phyloP scores from a whole-genome alignment of 345 rosid species.

The Raphanus raphanistrum region DNA sequence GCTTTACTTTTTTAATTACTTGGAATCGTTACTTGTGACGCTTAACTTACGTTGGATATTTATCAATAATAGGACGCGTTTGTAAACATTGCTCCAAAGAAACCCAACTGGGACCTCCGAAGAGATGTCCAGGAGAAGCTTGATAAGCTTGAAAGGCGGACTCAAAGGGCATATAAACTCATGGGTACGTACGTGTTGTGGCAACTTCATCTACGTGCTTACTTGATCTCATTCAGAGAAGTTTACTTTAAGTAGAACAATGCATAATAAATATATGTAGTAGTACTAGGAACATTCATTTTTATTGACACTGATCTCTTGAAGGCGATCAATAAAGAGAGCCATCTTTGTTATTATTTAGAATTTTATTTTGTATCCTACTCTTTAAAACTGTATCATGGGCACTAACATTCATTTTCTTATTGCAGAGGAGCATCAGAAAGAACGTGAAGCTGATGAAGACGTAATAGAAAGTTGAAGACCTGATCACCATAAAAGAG shows the following conservation, averaged over 20 bases:
- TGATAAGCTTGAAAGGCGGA: constrained; percentile 85
- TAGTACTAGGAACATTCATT: neutral
- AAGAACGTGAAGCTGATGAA: constrained; percentile 53
- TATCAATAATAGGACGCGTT: constrained; percentile 66
- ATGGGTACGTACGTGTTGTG: constrained; percentile 77
- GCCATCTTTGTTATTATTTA: neutral
- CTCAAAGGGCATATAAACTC: constrained; percentile 75
- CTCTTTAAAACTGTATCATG: neutral
- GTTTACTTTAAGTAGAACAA: neutral
- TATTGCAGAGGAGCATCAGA: constrained; percentile 68
- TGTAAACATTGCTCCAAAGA: constrained; percentile 93
- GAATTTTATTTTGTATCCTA: neutral
- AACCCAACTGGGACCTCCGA: constrained; percentile 93
- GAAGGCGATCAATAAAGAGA: neutral
- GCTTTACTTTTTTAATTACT: neutral
- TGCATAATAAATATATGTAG: neutral
- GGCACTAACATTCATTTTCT: constrained; percentile 14
- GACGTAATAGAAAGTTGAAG: constrained; percentile 38
- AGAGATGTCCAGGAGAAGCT: constrained; percentile 96
- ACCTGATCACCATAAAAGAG: neutral
- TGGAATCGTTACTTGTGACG: neutral
- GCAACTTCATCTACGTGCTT: neutral
- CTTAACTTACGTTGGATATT: neutral
- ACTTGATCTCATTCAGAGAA: neutral
- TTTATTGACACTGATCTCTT: neutral